Percentiles rank a stretch among this genome's conserved stretches.
Evolutionary conservation across 352 stramenopile genomes (phyloP).

Genomic region (Pythium insidiosum): DNA sequence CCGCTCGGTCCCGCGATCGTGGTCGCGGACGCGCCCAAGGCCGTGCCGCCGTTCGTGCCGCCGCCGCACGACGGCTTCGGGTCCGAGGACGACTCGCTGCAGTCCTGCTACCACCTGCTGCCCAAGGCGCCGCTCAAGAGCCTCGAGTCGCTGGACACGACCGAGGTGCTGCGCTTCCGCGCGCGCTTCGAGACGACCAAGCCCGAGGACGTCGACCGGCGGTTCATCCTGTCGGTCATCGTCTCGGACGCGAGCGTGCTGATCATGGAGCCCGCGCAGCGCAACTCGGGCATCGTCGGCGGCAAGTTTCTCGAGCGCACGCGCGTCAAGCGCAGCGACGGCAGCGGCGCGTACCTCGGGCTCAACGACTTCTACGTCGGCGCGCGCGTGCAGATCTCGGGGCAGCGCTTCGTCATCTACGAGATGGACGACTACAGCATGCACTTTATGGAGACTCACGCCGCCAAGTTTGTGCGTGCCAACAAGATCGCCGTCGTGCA

Average conservation of each 20-base stretch:
- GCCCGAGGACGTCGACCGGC: slow-evolving; percentile 55
- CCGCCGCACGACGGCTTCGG: slow-evolving; percentile 55
- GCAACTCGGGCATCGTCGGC: slow-evolving; percentile 66
- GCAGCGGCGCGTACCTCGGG: slow-evolving; percentile 28
- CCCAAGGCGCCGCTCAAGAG: slow-evolving; percentile 82
- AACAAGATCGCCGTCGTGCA: slow-evolving; percentile 56
- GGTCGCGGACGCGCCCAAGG: slow-evolving; percentile 22
- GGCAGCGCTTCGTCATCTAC: slow-evolving; percentile 62
- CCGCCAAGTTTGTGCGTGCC: slow-evolving; percentile 50
- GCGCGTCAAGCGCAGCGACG: slow-evolving; percentile 56
- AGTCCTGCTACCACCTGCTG: slow-evolving; percentile 79
- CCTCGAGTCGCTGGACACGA: slow-evolving; percentile 73
- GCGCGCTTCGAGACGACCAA: slow-evolving; percentile 54
- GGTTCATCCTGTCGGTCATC: slow-evolving; percentile 73
- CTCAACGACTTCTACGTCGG: slow-evolving; percentile 76
- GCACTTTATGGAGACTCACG: slow-evolving; percentile 71
- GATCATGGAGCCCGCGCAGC: slow-evolving; percentile 69
- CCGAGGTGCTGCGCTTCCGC: slow-evolving; percentile 70
- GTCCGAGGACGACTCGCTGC: slow-evolving; percentile 82
- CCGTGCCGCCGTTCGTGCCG: slow-evolving; percentile 31
- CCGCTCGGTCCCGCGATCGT: slow-evolving; percentile 33
- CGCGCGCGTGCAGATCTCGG: slow-evolving; percentile 47
- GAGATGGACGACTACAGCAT: slow-evolving; percentile 84
- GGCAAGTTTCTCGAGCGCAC: slow-evolving; percentile 72
- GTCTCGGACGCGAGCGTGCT: slow-evolving; percentile 70